Conservation (phyloP, 2,329 filamentous ascomycete species). For the Mollisiaceae sp. region DNA sequence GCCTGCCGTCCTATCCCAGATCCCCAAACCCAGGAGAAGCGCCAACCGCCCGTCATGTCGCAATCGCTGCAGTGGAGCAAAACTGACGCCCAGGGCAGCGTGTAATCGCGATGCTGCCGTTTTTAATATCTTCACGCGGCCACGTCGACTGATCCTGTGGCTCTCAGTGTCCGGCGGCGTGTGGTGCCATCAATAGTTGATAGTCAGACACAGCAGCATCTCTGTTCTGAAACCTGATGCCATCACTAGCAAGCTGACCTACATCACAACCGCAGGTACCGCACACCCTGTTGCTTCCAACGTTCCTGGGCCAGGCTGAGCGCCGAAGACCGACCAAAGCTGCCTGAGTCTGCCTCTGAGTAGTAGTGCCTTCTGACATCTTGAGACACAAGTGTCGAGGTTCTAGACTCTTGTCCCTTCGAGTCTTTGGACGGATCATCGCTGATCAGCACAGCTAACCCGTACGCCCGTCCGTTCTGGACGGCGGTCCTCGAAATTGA, state of each 20-base stretch:
- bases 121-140: slow-evolving; percentile 8
- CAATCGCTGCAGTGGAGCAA: slow-evolving; percentile 20
- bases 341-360: too few species aligned
- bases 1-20: background rate
- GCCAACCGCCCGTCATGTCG: slow-evolving; percentile 14
- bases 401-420: slow-evolving; percentile 13
- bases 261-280: slow-evolving; percentile 23
- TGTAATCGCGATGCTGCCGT: background rate
- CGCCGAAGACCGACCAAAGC: slow-evolving; percentile 7
- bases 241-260: slow-evolving; percentile 15
- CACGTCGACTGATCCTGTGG: slow-evolving; percentile 1
- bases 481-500: slow-evolving; percentile 10
- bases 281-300: slow-evolving; percentile 16
- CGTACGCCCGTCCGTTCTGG: slow-evolving; percentile 22
- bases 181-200: background rate
- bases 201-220: background rate
- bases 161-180: background rate
- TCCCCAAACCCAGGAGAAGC: background rate
- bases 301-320: slow-evolving; percentile 4
- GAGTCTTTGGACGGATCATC: slow-evolving; percentile 25
- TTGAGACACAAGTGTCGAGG: slow-evolving; percentile 6
- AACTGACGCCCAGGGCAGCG: slow-evolving; percentile 16
- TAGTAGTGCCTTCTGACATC: background rate
- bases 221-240: slow-evolving; percentile 14
- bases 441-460: slow-evolving; percentile 27